Evolutionary conservation across 768 basidiomycete species (phyloP).

Genomic region (Leucocoprinus birnbaumii): DNA sequence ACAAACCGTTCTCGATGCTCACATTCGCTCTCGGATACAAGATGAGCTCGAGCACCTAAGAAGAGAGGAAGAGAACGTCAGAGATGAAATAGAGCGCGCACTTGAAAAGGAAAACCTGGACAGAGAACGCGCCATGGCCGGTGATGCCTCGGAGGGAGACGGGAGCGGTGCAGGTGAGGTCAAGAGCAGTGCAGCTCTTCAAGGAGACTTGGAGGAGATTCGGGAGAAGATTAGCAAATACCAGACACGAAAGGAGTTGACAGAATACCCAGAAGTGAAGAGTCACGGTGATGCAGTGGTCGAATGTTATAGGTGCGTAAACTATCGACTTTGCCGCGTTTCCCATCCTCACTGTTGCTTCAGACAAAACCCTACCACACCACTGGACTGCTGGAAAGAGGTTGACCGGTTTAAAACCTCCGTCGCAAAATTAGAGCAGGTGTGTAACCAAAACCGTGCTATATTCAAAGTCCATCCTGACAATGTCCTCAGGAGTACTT

Average conservation of each 20-base stretch:
- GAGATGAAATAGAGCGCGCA: slow-evolving; percentile 69
- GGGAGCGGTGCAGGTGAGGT: slow-evolving; percentile 37
- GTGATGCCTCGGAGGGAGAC: slow-evolving; percentile 32
- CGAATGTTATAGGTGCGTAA: slow-evolving; percentile 70
- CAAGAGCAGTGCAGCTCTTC: slow-evolving; percentile 58
- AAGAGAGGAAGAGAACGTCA: slow-evolving; percentile 67
- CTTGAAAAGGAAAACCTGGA: slow-evolving; percentile 89
- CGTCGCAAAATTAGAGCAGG: slow-evolving; percentile 69
- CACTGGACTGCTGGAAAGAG: slow-evolving; percentile 75
- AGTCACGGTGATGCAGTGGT: slow-evolving; percentile 56
- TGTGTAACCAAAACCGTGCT: slow-evolving; percentile 23
- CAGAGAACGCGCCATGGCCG: slow-evolving; percentile 58
- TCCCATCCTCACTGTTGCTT: slow-evolving; percentile 17
- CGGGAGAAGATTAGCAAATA: slow-evolving; percentile 70
- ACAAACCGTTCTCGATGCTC: slow-evolving; percentile 71
- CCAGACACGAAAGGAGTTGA: slow-evolving; percentile 51
- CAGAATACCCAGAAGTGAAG: slow-evolving; percentile 54
- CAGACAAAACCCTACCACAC: slow-evolving; percentile 46
- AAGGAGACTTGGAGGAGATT: slow-evolving; percentile 77
- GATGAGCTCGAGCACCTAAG: slow-evolving; percentile 64
- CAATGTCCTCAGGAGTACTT: slow-evolving; percentile 52
- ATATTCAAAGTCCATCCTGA: slow-evolving; percentile 5
- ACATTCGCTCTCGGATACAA: slow-evolving; percentile 70
- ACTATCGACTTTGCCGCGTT: slow-evolving; percentile 5
- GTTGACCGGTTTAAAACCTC: slow-evolving; percentile 68